A percentile compares a stretch with the other conserved stretches of the same genome.
phyloP scores from a whole-genome alignment of 1,139 yeast genomes.

The Yamadazyma blattariae region DNA sequence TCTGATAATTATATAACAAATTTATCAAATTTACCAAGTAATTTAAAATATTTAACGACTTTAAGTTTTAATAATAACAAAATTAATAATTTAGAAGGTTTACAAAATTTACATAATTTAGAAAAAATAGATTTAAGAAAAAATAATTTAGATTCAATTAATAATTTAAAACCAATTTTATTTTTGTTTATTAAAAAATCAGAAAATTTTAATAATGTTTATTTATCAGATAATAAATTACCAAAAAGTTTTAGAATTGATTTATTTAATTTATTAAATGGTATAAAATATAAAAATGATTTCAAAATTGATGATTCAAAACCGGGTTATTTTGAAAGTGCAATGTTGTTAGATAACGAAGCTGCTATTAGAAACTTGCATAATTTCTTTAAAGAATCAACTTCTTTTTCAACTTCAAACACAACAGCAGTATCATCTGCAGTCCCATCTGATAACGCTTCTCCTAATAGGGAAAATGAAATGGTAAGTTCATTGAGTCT shows the following conservation, averaged over 20 bases:
- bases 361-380: constrained; percentile 43
- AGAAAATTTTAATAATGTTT: constrained; percentile 29
- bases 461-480: constrained; percentile 7
- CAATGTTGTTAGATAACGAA: constrained; percentile 50
- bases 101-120: constrained; percentile 43
- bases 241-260: constrained; percentile 52
- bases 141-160: constrained; percentile 37
- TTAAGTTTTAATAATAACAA: constrained; percentile 57
- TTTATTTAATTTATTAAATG: constrained; percentile 52
- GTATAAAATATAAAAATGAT: constrained; percentile 46
- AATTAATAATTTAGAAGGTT: constrained; percentile 41
- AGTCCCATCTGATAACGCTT: background rate
- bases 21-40: constrained; percentile 37
- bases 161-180: constrained; percentile 34
- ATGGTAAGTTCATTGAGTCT: constrained; percentile 13
- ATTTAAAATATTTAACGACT: constrained; percentile 42
- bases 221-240: constrained; percentile 43
- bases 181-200: constrained; percentile 31
- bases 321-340: constrained; percentile 64
- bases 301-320: constrained; percentile 58
- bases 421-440: background rate
- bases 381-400: constrained; percentile 31
- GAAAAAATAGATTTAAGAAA: constrained; percentile 60
- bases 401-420: constrained; percentile 1
- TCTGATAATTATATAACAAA: constrained; percentile 51